These are phyloP conservation scores for Quercus parvula DNA, from an alignment of 306 rosid genomes.

Conservation along the genomic window DNA sequence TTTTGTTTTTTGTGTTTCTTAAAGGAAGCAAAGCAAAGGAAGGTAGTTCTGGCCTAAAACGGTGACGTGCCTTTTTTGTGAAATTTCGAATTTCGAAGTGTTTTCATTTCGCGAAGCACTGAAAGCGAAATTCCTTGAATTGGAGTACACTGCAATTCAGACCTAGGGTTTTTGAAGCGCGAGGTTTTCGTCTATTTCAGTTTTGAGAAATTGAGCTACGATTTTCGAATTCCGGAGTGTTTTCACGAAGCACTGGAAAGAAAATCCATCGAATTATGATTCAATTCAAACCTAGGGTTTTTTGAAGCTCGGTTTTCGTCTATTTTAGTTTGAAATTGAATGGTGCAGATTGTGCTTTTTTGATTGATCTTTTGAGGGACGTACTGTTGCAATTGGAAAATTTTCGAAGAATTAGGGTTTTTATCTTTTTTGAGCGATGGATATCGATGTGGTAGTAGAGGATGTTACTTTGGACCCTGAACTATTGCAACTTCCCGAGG, in stretches of 20 bases:
- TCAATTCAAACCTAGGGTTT: not conserved
- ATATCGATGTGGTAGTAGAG: conserved; percentile 50
- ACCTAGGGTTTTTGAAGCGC: not conserved
- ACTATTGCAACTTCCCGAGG: conserved; percentile 71
- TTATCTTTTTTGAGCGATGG: conserved; percentile 36
- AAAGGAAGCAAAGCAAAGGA: not conserved
- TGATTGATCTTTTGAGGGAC: not conserved
- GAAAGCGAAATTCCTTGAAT: not conserved
- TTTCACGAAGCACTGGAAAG: not conserved
- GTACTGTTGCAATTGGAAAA: not conserved
- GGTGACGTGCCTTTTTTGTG: too few species aligned
- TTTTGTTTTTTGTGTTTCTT: too few species aligned
- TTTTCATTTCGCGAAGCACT: not conserved
- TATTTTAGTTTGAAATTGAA: not conserved
- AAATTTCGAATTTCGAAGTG: not conserved
- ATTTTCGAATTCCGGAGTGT: not conserved
- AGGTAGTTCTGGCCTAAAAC: not conserved
- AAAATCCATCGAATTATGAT: not conserved
- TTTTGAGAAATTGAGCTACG: not conserved
- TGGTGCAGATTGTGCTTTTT: not conserved
- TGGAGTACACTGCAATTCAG: not conserved
- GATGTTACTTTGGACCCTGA: conserved; percentile 63
- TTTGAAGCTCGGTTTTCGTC: not conserved
- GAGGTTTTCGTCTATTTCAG: not conserved
- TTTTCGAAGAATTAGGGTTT: not conserved